Base-by-base conservation (phyloP, 73 alveolate species). In the Vitrella brassicaformis region DNA sequence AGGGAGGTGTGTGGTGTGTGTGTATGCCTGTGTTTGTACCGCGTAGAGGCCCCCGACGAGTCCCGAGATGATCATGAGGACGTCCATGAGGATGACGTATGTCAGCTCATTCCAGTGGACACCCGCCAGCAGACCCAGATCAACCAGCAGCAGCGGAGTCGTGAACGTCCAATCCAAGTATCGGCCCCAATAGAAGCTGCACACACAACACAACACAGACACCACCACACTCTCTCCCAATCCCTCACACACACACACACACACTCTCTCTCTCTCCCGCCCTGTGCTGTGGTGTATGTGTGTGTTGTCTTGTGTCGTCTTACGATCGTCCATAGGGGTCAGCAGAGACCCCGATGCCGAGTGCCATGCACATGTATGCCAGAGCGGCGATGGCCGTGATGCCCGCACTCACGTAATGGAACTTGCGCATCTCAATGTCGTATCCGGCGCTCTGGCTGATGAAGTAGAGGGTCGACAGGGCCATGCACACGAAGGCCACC, bases 321-420 rank as follows among this genome's bases (percentile, higher is more conserved):
- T n/a, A n/a, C n/a, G n/a, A n/a, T n/a, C 73, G 0, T 25, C 31
- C 19, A 10, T 27, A 26, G n/a, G n/a, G n/a, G 29, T 0, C 27
- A 9, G 30, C 29, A 65, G 31, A 65, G 25, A 70, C 75, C 0
- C 75, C 75, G n/a, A 70, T 31, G 75, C 75, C 75, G 30, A 31
- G n/a, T 70, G 75, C 75, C 75, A 70, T 70, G 66, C 75, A 28
- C 67, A 47, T 25, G 66, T 70, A 70, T 25, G 75, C 75, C 25
- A 47, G 30, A 22, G 67, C 65, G 0, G 75, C 75, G 31, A 70
- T 31, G 75, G 67, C 75, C 19, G 75, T 70, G 75, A 70, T 47
- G 29, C 29, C 18, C 1, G 75, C 75, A 19, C 67, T 47, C 67
- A 70, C 75, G 31, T 70, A 70, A 31, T 70, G 30, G 67, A 70